These are phyloP conservation scores for Fragaria nilgerrensis DNA, from an alignment of 306 rosid species.

Conservation along the genomic window DNA sequence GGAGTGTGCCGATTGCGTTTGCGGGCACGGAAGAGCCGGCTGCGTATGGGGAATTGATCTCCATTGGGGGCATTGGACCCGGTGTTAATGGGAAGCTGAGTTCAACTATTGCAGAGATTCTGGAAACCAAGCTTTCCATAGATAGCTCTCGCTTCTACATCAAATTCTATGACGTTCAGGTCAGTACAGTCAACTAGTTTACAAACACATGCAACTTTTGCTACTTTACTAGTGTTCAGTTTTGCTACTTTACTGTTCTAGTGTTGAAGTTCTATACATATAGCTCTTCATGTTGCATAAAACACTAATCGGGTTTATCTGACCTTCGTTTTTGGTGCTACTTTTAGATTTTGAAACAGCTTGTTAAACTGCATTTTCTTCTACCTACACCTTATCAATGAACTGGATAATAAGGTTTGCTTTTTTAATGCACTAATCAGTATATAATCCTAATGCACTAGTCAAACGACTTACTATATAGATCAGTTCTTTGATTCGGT, in stretches of 20 bases:
- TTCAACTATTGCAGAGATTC: slow-evolving; percentile 86
- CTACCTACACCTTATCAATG: no score
- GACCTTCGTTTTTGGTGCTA: background rate
- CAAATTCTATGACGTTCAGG: slow-evolving; percentile 85
- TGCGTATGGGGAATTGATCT: slow-evolving; percentile 84
- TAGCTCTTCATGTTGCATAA: background rate
- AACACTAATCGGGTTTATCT: background rate
- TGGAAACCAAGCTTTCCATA: slow-evolving; percentile 75
- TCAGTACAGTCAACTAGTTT: slow-evolving; percentile 12
- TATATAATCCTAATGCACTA: background rate
- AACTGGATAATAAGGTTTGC: background rate
- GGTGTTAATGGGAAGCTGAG: slow-evolving; percentile 78
- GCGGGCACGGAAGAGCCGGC: slow-evolving; percentile 91
- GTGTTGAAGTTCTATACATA: background rate
- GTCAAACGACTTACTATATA: background rate
- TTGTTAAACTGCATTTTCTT: background rate
- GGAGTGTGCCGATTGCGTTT: slow-evolving; percentile 80
- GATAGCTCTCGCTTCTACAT: slow-evolving; percentile 85
- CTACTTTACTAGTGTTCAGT: background rate
- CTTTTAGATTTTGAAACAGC: background rate
- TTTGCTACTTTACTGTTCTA: no score
- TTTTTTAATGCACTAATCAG: background rate
- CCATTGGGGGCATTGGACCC: slow-evolving; percentile 86
- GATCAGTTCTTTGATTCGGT: background rate
- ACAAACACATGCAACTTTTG: background rate